Conservation (phyloP, 192 early-diverging fungal species). For the Backusella parvicylindrica region DNA sequence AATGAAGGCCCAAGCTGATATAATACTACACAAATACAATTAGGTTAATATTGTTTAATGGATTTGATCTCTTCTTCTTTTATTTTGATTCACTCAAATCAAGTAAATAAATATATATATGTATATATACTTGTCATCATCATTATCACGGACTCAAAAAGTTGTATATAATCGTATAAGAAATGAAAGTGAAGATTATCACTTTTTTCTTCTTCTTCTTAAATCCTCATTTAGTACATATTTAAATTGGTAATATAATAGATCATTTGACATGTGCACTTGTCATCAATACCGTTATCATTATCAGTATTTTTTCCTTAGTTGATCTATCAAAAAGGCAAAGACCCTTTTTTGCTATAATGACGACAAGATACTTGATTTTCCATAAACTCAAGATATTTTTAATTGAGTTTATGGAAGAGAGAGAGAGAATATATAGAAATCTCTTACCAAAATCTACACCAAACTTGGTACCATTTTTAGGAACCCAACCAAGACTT, state of each 20-base stretch:
- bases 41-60: too few relatives aligned
- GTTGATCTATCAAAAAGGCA: neutral
- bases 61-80: too few relatives aligned
- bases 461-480: conserved; percentile 82
- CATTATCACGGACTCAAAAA: too few relatives aligned
- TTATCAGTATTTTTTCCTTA: neutral
- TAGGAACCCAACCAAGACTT: conserved; percentile 79
- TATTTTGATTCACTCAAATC: neutral
- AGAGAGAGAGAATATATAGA: neutral
- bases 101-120: neutral
- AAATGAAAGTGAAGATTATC: too few relatives aligned
- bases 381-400: neutral
- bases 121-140: neutral
- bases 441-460: conserved; percentile 60
- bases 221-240: too few relatives aligned
- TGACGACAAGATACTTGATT: neutral
- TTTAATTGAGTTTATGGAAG: neutral
- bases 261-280: too few relatives aligned
- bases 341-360: neutral
- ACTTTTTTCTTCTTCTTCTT: too few relatives aligned
- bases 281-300: too few relatives aligned
- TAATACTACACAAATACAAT: conserved; percentile 32
- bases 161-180: too few relatives aligned
- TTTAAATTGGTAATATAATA: too few relatives aligned
- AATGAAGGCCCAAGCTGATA: conserved; percentile 56